phyloP scores from a whole-genome alignment of 2,329 filamentous ascomycete species.

The Ophiostoma sp. region DNA sequence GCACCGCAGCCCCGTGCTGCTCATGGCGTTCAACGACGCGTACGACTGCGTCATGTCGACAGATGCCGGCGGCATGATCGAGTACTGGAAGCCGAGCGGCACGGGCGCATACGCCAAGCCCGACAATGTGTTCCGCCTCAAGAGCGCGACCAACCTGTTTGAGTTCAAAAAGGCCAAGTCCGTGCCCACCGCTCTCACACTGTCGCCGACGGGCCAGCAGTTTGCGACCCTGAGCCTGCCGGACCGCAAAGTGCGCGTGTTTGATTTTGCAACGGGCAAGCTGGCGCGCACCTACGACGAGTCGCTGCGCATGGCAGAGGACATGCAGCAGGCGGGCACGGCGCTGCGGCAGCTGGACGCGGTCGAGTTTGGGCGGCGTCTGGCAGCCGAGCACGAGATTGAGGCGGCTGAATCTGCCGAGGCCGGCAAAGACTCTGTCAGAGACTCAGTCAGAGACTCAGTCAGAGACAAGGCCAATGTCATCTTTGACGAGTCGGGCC shows the following conservation, averaged over 20 bases:
- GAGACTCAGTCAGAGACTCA: neutral
- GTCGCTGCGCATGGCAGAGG: constrained; percentile 78
- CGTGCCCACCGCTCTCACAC: constrained; percentile 70
- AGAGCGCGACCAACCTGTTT: constrained; percentile 89
- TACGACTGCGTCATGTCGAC: constrained; percentile 89
- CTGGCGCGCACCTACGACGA: constrained; percentile 92
- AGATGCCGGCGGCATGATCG: constrained; percentile 87
- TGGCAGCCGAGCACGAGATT: constrained; percentile 82
- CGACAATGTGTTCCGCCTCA: constrained; percentile 83
- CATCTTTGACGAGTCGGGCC: constrained; percentile 89
- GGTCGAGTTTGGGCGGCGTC: constrained; percentile 82
- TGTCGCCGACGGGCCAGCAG: constrained; percentile 80
- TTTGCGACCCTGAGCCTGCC: constrained; percentile 89
- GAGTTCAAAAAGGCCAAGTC: constrained; percentile 96
- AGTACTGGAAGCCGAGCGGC: constrained; percentile 84
- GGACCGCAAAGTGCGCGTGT: constrained; percentile 86
- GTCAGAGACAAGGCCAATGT: constrained; percentile 65
- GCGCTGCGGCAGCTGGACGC: constrained; percentile 75
- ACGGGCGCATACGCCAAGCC: constrained; percentile 72
- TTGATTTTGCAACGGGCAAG: constrained; percentile 86
- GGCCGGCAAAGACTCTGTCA: neutral
- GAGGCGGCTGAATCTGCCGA: constrained; percentile 52
- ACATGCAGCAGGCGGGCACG: constrained; percentile 94
- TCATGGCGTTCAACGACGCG: constrained; percentile 83
- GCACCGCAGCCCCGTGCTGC: constrained; percentile 73